Percentiles rank a stretch among this genome's conserved stretches.
These are phyloP conservation scores for Arthrobotrys megalospora DNA, from an alignment of 2,329 filamentous ascomycete species.

Conservation along the genomic window DNA sequence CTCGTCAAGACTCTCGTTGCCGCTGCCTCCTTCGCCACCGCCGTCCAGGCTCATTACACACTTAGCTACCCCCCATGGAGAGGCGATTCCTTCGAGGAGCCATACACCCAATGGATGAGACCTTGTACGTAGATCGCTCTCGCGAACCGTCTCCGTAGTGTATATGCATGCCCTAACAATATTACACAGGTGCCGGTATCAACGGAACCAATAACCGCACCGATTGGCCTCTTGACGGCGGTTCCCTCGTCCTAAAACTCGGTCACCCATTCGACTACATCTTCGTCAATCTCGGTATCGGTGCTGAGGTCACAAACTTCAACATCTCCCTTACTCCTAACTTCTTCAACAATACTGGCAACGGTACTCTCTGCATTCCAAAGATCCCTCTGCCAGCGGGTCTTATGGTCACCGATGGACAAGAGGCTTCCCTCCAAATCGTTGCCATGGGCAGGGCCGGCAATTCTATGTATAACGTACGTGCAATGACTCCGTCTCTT, in stretches of 20 bases:
- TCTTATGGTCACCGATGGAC: slow-evolving; percentile 73
- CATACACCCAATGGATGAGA: slow-evolving; percentile 65
- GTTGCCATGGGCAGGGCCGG: slow-evolving; percentile 75
- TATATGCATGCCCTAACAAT: background rate
- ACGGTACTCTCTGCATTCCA: slow-evolving; percentile 78
- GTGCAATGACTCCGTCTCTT: background rate
- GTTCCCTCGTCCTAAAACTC: slow-evolving; percentile 71
- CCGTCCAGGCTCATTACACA: slow-evolving; percentile 71
- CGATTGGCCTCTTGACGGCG: slow-evolving; percentile 70
- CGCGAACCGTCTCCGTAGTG: background rate
- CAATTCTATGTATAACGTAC: slow-evolving; percentile 77
- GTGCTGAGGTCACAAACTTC: slow-evolving; percentile 74
- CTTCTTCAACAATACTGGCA: slow-evolving; percentile 74
- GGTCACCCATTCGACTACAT: slow-evolving; percentile 72
- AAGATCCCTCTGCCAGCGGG: slow-evolving; percentile 72
- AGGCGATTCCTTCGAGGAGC: slow-evolving; percentile 69
- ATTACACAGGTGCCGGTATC: slow-evolving; percentile 35
- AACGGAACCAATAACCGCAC: slow-evolving; percentile 68
- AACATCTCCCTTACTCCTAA: slow-evolving; percentile 77
- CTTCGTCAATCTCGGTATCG: slow-evolving; percentile 72
- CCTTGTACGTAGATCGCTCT: slow-evolving; percentile 64
- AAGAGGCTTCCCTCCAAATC: slow-evolving; percentile 78
- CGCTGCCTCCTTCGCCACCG: slow-evolving; percentile 39
- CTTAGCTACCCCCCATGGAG: slow-evolving; percentile 72
- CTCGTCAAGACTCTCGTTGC: slow-evolving; percentile 48